Base-by-base conservation (phyloP, 805 yeast species). In the Metschnikowia vanudenii region DNA sequence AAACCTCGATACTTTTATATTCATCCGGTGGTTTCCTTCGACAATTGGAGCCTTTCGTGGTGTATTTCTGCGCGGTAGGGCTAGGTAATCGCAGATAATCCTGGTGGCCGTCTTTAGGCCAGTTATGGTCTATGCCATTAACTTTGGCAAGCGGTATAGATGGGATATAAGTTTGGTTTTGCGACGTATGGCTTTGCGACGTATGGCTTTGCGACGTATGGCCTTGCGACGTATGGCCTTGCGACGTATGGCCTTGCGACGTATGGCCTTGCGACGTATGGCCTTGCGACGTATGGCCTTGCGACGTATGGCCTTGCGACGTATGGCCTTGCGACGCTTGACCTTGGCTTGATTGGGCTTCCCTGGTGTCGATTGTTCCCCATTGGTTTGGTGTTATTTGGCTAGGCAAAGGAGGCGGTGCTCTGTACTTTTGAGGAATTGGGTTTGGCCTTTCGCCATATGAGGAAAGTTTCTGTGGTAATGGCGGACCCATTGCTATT, bases 391-490 rank as follows among this genome's bases (percentile, higher is more conserved):
- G 46, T 30, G 31, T 33, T 4, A 30, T 40, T 32, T 49, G 46
- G 18, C 14, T 39, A 13, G 53, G 53, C 20, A 50, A 30, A 12
- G 53, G 51, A 11, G 45, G 51, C 13, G 53, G 51, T 11, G 40
- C 37, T 20, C 45, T 37, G 37, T 51, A 48, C 30, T 37, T 49
- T 11, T 56, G 37, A 14, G 54, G 50, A 4, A 47, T 19, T 10
- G 19, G 22, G 16, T 4, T 29, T 14, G 30, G 18, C 9, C 2
- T 41, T 11, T 19, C 24, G 3, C 19, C 39, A 4, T 67, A 71
- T 14, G 64, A 47, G 0, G 69, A 66, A 17, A 59, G 52, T 39
- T 61, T 62, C 2, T 40, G 50, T 2, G 68, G 68, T 20, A 64
- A 47, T 14, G 62, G 62, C 1, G 68, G 68, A 4, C 63, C 63